These are phyloP conservation scores for Xerocomus nothofagi DNA, from an alignment of 1,284 basidiomycete genomes.

Conservation along the genomic window DNA sequence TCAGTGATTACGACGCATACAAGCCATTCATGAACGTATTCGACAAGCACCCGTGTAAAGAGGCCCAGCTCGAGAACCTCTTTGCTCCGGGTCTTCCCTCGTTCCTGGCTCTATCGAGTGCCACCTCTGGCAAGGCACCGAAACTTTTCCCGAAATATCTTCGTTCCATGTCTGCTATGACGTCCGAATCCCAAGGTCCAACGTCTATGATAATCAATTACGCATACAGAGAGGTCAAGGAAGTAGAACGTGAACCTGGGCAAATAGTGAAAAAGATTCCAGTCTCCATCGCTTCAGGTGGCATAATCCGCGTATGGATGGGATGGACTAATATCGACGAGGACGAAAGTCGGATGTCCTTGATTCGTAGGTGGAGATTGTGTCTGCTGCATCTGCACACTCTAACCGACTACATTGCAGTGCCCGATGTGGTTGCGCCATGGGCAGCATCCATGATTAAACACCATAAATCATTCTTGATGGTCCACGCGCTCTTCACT, in stretches of 20 bases:
- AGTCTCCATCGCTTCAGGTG: not conserved
- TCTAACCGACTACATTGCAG: not conserved
- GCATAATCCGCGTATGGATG: not conserved
- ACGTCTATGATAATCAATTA: not conserved
- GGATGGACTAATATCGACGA: conserved; percentile 1
- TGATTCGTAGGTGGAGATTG: not conserved
- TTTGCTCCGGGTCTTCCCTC: conserved; percentile 17
- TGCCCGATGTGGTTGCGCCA: conserved; percentile 4
- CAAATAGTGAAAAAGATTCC: not conserved
- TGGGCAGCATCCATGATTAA: conserved; percentile 6
- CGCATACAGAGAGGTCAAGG: not conserved
- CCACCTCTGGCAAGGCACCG: conserved; percentile 9
- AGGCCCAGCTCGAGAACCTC: conserved; percentile 12
- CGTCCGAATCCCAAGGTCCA: not conserved
- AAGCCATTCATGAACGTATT: conserved; percentile 12
- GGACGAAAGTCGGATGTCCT: conserved; percentile 1
- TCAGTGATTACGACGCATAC: conserved; percentile 13
- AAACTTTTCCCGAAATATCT: conserved; percentile 8
- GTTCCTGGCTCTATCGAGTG: conserved; percentile 8
- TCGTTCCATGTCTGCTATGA: not conserved
- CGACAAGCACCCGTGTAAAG: conserved; percentile 10
- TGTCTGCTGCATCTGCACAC: not conserved
- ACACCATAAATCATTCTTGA: conserved; percentile 8
- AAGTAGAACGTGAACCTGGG: conserved; percentile 2
- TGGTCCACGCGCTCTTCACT: conserved; percentile 14